Evolutionary conservation across 2,329 filamentous ascomycete species (phyloP).

Genomic region (Microsporum ferrugineum): DNA sequence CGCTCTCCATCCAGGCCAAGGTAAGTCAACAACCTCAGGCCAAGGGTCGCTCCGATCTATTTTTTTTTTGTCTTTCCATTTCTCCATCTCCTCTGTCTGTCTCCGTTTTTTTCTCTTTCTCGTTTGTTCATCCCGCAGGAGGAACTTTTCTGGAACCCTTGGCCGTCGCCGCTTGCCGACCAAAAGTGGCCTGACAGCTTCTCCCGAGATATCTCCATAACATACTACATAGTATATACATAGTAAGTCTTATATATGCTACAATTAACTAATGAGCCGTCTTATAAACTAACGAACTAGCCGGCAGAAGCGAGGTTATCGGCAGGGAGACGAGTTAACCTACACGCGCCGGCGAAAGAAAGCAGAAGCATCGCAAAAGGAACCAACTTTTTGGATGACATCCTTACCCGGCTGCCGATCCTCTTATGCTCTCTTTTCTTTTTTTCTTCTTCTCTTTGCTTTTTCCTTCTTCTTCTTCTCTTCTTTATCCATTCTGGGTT

Average conservation of each 20-base stretch:
- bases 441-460: neutral
- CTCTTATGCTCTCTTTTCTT: neutral
- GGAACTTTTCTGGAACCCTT: neutral
- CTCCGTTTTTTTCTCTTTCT: neutral
- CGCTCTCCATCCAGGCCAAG: neutral
- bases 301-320: neutral
- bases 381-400: neutral
- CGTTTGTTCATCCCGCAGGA: neutral
- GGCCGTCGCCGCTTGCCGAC: neutral
- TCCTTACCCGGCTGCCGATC: conserved; percentile 1
- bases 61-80: neutral
- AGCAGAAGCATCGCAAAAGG: neutral
- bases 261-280: neutral
- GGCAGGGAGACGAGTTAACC: neutral
- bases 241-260: neutral
- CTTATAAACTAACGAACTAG: neutral
- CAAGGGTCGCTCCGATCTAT: too few relatives aligned
- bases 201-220: too few relatives aligned
- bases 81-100: neutral
- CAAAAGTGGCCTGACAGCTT: too few relatives aligned
- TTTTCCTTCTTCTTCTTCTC: neutral
- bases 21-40: too few relatives aligned
- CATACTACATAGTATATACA: too few relatives aligned
- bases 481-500: neutral
- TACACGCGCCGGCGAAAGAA: neutral